These are phyloP conservation scores for Metschnikowia lachancei DNA, from an alignment of 805 yeast genomes.

Conservation along the genomic window DNA sequence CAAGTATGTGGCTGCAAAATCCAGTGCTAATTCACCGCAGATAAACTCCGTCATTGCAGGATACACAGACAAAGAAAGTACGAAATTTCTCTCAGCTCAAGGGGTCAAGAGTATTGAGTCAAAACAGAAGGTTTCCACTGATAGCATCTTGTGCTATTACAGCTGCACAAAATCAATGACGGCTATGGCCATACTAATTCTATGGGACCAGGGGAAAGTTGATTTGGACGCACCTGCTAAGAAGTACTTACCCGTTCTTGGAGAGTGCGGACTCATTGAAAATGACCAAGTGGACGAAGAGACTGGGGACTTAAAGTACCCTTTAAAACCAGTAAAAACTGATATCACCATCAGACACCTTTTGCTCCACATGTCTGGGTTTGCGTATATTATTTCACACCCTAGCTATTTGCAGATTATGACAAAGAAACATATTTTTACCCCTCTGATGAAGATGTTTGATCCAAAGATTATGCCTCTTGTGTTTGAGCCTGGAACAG, in stretches of 20 bases:
- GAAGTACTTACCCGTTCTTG: constrained; percentile 34
- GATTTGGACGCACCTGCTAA: constrained; percentile 35
- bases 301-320: constrained; percentile 15
- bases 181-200: constrained; percentile 33
- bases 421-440: constrained; percentile 20
- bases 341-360: constrained; percentile 20
- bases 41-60: constrained; percentile 19
- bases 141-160: constrained; percentile 14
- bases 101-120: constrained; percentile 16
- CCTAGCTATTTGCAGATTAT: constrained; percentile 28
- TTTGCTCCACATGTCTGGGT: constrained; percentile 25
- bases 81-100: constrained; percentile 11
- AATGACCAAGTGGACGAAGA: constrained; percentile 15
- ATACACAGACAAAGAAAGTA: constrained; percentile 11
- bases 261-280: constrained; percentile 15
- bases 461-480: constrained; percentile 24
- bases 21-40: constrained; percentile 3
- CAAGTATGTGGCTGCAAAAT: constrained; percentile 4
- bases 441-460: constrained; percentile 27
- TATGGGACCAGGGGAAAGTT: constrained; percentile 32
- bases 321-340: constrained; percentile 9
- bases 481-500: constrained; percentile 37
- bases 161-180: constrained; percentile 25
- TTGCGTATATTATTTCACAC: constrained; percentile 34
- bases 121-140: constrained; percentile 9